Evolutionary conservation across 345 rosid genomes (phyloP).

Genomic region (Populus euphratica): DNA sequence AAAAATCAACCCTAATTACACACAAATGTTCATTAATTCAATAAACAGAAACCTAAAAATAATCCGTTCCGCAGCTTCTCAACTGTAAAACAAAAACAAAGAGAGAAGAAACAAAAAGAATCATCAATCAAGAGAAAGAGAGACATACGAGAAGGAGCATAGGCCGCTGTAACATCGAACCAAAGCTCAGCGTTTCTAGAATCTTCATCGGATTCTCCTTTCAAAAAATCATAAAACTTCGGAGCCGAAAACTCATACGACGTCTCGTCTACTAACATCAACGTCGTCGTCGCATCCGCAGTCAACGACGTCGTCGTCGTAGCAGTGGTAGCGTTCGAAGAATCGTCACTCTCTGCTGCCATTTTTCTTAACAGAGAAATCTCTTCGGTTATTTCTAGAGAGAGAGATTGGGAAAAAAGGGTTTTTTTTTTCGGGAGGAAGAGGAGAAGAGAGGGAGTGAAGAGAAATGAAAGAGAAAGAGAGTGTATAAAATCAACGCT

Average conservation of each 20-base stretch:
- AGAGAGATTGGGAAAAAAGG: neutral
- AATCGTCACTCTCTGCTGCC: neutral
- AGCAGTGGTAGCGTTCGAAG: neutral
- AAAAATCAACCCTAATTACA: neutral
- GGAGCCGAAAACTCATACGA: conserved; percentile 93
- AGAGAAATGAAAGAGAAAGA: conserved; percentile 2
- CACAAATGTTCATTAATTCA: neutral
- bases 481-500: conserved; percentile 25
- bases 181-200: conserved; percentile 71
- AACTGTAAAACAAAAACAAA: neutral
- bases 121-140: neutral
- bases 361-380: neutral
- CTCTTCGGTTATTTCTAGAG: neutral
- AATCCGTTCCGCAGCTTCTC: neutral
- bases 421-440: neutral
- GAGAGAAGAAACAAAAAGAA: neutral
- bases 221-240: conserved; percentile 69
- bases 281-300: neutral
- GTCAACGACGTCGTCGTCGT: neutral
- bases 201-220: conserved; percentile 69
- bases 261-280: conserved; percentile 46
- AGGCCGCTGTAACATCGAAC: conserved; percentile 65
- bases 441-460: neutral
- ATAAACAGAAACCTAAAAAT: neutral
- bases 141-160: conserved; percentile 91